Evolutionary conservation across 2,329 filamentous ascomycete species (phyloP), one percentile per base, ranked within the genome.

Genomic region (Coniochaeta hoffmannii): DNA sequence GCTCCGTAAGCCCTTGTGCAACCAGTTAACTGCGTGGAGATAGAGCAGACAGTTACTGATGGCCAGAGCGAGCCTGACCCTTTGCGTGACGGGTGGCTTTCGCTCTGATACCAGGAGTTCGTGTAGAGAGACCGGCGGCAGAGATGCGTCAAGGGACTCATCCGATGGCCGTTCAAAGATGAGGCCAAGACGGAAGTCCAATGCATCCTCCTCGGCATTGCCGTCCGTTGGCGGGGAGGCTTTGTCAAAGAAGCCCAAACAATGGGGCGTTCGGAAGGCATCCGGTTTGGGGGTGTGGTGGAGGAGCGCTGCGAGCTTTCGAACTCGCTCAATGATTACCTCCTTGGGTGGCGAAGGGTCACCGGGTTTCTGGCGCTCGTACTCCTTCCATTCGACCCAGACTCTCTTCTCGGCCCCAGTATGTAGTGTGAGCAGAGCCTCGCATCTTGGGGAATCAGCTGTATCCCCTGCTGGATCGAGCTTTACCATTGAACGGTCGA

Each of bases 21-120:
- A 70, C 77, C 77, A 80, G 63, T 79, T 77, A 35, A 80, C 72
- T 1, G 76, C 76, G 61, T 80, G 78, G n/a, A 80, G 71, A 15
- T 64, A 79, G 50, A 82, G 66, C 3, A 84, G 41, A 28, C 41
- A 46, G 41, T 78, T 76, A 56, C 76, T 71, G 30, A 83, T 69
- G 26, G 75, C 74, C 50, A 74, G 72, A 46, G 80, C 80, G 17
- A 85, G 72, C 28, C 63, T 67, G 54, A 82, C 70, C 31, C 81
- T 73, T 24, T 76, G 72, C 0, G 78, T 81, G 3, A 84, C 71
- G 1, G 75, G 70, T 1, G 80, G 80, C 53, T 71, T 75, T 28
- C 71, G 68, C 8, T 66, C 59, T 28, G 62, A 64, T 12, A 64
- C 61, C 9, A 83, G 71, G 0, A 83, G 69, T 2, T 76, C 67